A percentile compares a stretch with the other conserved stretches of the same genome.
Evolutionary conservation across 2,329 filamentous ascomycete genomes (phyloP).

Genomic region (Emericellopsis cladophorae): DNA sequence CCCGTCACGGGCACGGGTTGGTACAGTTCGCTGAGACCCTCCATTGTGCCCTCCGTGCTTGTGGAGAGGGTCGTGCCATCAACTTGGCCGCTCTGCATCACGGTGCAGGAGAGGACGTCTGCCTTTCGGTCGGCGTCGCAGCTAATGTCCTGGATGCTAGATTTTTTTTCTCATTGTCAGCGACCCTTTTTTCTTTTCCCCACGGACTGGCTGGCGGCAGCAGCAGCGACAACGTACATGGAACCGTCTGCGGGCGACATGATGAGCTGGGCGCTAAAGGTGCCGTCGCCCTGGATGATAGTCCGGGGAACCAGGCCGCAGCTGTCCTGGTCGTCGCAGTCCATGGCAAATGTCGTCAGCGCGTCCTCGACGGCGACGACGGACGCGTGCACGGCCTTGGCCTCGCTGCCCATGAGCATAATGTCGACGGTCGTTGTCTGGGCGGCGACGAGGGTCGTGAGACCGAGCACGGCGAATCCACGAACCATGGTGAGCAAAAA

Average conservation of each 20-base stretch:
- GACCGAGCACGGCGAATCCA: constrained; percentile 11
- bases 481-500: constrained; percentile 8
- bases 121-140: not conserved
- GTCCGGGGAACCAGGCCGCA: constrained; percentile 12
- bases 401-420: constrained; percentile 12
- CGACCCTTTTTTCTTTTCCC: no score
- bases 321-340: constrained; percentile 10
- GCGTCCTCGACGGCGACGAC: constrained; percentile 12
- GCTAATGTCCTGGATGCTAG: constrained; percentile 7
- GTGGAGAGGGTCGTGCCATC: constrained; percentile 11
- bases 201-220: no score
- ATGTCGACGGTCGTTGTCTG: constrained; percentile 12
- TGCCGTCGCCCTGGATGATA: constrained; percentile 15
- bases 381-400: constrained; percentile 13
- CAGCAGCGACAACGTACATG: no score
- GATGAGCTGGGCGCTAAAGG: constrained; percentile 2
- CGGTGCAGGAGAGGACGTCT: not conserved
- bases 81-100: constrained; percentile 9
- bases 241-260: no score
- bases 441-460: constrained; percentile 7
- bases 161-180: no score
- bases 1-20: constrained; percentile 22
- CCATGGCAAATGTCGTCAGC: constrained; percentile 16
- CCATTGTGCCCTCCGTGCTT: not conserved
- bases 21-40: constrained; percentile 3